Base-by-base conservation (phyloP, 106 monocot species). In the Dendrobium nobile region DNA sequence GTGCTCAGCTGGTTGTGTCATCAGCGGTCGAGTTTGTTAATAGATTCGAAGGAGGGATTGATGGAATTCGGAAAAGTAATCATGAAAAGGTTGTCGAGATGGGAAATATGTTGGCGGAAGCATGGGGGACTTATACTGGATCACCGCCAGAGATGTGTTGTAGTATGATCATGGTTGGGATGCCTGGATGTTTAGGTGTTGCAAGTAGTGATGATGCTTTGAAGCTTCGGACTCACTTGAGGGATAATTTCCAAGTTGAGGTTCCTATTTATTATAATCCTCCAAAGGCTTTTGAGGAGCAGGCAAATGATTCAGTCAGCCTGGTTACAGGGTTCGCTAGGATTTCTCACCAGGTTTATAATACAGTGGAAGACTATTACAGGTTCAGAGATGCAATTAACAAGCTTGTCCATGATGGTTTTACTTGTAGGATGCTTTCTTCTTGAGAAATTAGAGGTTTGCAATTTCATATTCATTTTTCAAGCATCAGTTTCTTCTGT, bases 331-430 rank as follows among this genome's bases (percentile, higher is more conserved):
- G 84, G 19, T 92, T 81, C 40, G 88, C 79, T 20, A 88, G 92
- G 67, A 92, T 92, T 64, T 92, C 92, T 33, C 85, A 90, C 77
- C 90, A 92, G 84, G 89, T 92, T 40, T 92, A 92, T 75, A 92
- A 92, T 79, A 86, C 86, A 45, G 83, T 72, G 72, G 83, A 84
- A 11, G 92, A 92, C 8, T 92, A 90, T 54, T 43, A 80, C 58
- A 83, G 67, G 45, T 77, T 92, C 24, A 92, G 88, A 41, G 88
- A 90, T 78, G 89, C 86, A 1, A 54, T 92, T 48, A 82, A 84
- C 54, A 86, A 86, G 81, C 88, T 92, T 75, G 87, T 91, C 18
- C n/a, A 48, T 9, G 82, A 87, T 80, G 89, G 85, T 26, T 87
- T 87, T 61, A 79, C 64, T 44, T 89, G 89, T 27, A 19, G 81